Base-by-base conservation (phyloP, 2,329 filamentous ascomycete species). In the Septoria linicola region DNA sequence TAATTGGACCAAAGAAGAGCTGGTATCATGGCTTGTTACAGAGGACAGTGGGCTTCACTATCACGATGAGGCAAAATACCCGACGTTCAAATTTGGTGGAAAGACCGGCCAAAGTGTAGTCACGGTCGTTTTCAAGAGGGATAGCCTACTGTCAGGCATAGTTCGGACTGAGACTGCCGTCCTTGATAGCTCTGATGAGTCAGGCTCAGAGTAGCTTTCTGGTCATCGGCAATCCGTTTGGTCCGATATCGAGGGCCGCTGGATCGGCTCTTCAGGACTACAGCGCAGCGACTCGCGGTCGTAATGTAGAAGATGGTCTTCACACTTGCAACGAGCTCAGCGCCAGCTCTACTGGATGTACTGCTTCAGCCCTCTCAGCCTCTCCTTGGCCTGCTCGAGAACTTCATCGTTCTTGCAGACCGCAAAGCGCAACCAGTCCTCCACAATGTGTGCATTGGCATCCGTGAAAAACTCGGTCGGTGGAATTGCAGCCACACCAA, bases 391-490 rank as follows among this genome's bases (percentile, higher is more conserved):
- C 42, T 67, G 70, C 62, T 78, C 76, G 8, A 79, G 64, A 10
- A 97, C 83, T 36, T 88, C 82, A 66, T 99, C 90, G 27, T 92
- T 82, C 77, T 99, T 99, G 76, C 93, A 99, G 1, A 99, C 90
- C 0, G 93, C 93, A 68, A 97, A 97, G 19, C 93, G 80, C 65
- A 99, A 79, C 74, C 95, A 99, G 64, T 97, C 87, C 76, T 96
- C 88, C 0, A 88, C 93, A 62, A 96, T 82, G 63, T 88, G 83
- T 21, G 87, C 83, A 66, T 96, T 96, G 36, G 72, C 74, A 14
- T 89, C 84, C 0, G 92, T 96, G 70, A 96, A 97, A 71, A 99
- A 99, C 71, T 99, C 93, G 0, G 91, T 96, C 0, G 93, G 93
- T 14, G 93, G 93, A 57, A 99, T 96, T 7, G 92, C 91, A 2